A percentile compares a stretch with the other conserved stretches of the same genome.
These are phyloP conservation scores for Calonectria pteridis DNA, from an alignment of 2,329 filamentous ascomycete genomes.

Conservation along the genomic window DNA sequence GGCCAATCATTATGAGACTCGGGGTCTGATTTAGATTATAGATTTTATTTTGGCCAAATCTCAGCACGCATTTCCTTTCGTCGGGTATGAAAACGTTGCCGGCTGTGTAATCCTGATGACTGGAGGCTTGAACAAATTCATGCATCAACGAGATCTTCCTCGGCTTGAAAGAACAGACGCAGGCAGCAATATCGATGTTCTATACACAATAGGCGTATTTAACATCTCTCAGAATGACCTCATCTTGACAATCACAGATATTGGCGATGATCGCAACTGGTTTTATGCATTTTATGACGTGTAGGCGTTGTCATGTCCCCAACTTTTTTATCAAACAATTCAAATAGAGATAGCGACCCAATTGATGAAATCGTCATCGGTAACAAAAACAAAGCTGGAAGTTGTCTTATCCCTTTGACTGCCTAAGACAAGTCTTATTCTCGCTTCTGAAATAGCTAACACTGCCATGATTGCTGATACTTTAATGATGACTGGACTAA, in stretches of 20 bases:
- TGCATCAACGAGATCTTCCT: not conserved
- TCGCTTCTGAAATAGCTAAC: not conserved
- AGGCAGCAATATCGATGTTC: not conserved
- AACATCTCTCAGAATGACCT: not conserved
- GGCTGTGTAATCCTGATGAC: not conserved
- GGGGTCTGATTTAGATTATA: not conserved
- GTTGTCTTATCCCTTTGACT: not conserved
- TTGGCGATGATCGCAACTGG: not conserved
- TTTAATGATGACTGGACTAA: not conserved
- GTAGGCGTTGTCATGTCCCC: not conserved
- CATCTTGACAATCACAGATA: not conserved
- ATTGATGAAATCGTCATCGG: not conserved
- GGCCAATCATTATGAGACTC: not conserved
- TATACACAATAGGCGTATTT: not conserved
- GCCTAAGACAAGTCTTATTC: not conserved
- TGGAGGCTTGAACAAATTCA: not conserved
- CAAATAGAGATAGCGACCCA: not conserved
- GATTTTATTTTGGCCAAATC: not conserved
- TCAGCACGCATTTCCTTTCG: not conserved
- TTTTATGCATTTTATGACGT: not conserved
- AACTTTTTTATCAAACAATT: not conserved
- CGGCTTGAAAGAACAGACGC: not conserved
- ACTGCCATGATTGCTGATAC: not conserved
- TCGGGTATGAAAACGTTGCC: not conserved
- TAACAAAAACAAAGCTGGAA: not conserved